Conservation (phyloP, 2,329 filamentous ascomycete species). For the Gyromitra esculenta region DNA sequence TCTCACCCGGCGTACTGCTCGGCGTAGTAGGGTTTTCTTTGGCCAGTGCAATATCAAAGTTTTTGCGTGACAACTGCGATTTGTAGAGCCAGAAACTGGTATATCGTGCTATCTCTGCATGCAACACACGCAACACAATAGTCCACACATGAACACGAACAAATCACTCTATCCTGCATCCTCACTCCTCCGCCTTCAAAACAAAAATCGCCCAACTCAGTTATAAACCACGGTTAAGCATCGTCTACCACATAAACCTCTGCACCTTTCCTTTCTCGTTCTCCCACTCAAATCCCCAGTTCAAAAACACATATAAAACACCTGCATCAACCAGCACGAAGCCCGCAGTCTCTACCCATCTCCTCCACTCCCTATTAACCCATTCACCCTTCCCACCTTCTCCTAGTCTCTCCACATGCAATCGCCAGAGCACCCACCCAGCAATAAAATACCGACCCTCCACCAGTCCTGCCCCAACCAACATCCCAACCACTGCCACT, state of each 20-base stretch:
- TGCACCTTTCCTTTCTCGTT: constrained; percentile 68
- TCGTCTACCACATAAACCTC: constrained; percentile 80
- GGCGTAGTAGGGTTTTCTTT: no score
- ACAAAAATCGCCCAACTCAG: background rate
- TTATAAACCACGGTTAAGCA: background rate
- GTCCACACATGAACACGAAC: background rate
- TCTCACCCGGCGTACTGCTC: no score
- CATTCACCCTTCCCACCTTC: constrained; percentile 18
- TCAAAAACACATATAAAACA: constrained; percentile 78
- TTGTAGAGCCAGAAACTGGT: constrained; percentile 2
- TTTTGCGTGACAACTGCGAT: background rate
- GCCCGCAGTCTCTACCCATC: constrained; percentile 74
- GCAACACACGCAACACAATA: constrained; percentile 3
- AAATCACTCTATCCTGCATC: background rate
- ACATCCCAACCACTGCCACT: constrained; percentile 76
- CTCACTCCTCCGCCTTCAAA: background rate
- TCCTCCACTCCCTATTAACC: constrained; percentile 53
- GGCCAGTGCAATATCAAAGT: background rate
- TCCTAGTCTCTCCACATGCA: constrained; percentile 24
- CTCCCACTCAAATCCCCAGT: constrained; percentile 73
- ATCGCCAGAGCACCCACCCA: constrained; percentile 90
- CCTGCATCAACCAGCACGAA: constrained; percentile 71
- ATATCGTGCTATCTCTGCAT: background rate
- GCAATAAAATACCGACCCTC: constrained; percentile 97
- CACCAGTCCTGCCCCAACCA: constrained; percentile 89